Evolutionary conservation across 1,139 yeast genomes (phyloP).

Genomic region (Candida tetrigidarum): DNA sequence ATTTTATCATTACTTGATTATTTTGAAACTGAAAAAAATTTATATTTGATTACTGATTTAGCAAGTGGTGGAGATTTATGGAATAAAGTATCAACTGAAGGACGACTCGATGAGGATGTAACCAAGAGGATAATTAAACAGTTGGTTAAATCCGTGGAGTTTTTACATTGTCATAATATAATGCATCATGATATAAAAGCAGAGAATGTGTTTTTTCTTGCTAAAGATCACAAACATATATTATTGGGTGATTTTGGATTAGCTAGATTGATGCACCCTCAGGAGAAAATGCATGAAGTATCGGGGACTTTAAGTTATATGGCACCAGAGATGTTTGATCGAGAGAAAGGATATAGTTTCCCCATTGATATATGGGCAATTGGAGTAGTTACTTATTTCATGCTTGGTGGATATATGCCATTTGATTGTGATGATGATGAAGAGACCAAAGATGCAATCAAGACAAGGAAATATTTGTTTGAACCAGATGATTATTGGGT

Average conservation of each 20-base stretch:
- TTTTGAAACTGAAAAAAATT: conserved; percentile 64
- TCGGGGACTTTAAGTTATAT: conserved; percentile 78
- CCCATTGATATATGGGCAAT: conserved; percentile 79
- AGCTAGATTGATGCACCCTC: conserved; percentile 38
- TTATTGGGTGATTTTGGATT: conserved; percentile 78
- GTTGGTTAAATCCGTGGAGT: conserved; percentile 33
- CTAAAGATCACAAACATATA: conserved; percentile 32
- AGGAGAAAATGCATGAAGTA: conserved; percentile 29
- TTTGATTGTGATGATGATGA: conserved; percentile 76
- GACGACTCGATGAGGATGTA: conserved; percentile 44
- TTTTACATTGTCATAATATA: conserved; percentile 35
- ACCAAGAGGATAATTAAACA: conserved; percentile 45
- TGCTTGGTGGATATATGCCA: conserved; percentile 78
- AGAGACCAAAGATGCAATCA: conserved; percentile 69
- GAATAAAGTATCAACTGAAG: conserved; percentile 55
- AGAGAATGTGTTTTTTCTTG: conserved; percentile 40
- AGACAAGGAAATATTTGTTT: conserved; percentile 57
- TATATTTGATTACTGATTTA: conserved; percentile 68
- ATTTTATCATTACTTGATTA: conserved; percentile 68
- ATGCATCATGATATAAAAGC: conserved; percentile 50
- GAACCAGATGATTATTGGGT: conserved; percentile 67
- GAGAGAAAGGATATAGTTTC: conserved; percentile 56
- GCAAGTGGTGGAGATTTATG: conserved; percentile 76
- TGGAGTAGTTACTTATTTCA: conserved; percentile 73
- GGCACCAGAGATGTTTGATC: conserved; percentile 67